These are phyloP conservation scores for Sporothrix inflata DNA, from an alignment of 2,329 filamentous ascomycete genomes.

Conservation along the genomic window DNA sequence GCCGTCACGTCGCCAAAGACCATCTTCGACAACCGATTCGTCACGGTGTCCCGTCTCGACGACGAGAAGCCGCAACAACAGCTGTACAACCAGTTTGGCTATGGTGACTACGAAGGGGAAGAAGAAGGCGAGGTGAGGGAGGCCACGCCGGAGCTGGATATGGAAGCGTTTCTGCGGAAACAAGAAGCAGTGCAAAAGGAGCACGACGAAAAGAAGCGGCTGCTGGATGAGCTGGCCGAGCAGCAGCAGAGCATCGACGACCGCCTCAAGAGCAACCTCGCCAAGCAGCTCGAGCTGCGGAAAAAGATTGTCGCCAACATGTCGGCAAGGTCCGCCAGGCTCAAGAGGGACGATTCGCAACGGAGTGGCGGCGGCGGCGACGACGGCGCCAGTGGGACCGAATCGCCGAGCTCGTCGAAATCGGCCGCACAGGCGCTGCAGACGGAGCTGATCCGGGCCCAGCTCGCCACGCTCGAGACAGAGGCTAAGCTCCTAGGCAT, in stretches of 20 bases:
- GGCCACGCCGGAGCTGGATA: constrained; percentile 59
- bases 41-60: constrained; percentile 80
- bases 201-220: constrained; percentile 66
- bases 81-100: neutral
- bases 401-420: neutral
- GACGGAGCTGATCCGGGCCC: constrained; percentile 69
- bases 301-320: constrained; percentile 64
- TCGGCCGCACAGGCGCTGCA: constrained; percentile 44
- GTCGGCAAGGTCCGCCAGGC: constrained; percentile 44
- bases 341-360: neutral
- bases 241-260: constrained; percentile 64
- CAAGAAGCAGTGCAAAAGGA: constrained; percentile 73
- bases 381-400: neutral
- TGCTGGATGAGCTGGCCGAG: constrained; percentile 64
- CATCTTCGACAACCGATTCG: constrained; percentile 83
- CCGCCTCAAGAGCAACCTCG: constrained; percentile 63
- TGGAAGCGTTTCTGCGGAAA: constrained; percentile 68
- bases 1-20: constrained; percentile 78
- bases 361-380: neutral
- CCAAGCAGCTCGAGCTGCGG: constrained; percentile 67
- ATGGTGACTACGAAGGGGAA: constrained; percentile 39
- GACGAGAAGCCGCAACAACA: constrained; percentile 39
- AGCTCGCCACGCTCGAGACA: constrained; percentile 72
- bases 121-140: constrained; percentile 39
- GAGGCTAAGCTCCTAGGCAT: constrained; percentile 73